Percentiles rank a stretch among this genome's conserved stretches.
Evolutionary conservation across 176 grass and related monocot genomes (phyloP).

Genomic region (Poa pratensis): DNA sequence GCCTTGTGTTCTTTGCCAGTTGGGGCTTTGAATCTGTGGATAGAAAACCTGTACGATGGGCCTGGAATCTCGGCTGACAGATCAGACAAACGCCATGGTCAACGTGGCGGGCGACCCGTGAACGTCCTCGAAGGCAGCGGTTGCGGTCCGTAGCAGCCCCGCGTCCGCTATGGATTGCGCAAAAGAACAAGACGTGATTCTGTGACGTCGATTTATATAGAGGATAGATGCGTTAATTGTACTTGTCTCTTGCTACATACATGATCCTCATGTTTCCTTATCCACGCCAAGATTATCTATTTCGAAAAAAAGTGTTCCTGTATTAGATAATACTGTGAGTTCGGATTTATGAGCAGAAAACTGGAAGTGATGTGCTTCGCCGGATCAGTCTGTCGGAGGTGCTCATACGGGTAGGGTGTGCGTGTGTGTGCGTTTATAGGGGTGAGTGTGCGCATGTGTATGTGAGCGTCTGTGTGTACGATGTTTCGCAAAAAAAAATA

Average conservation of each 20-base stretch:
- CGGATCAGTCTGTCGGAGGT: too few relatives aligned
- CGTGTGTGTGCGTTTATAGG: too few relatives aligned
- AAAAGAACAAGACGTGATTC: not conserved
- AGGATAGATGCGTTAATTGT: not conserved
- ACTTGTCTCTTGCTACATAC: not conserved
- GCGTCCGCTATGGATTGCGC: not conserved
- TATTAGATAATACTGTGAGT: too few relatives aligned
- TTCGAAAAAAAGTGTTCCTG: too few relatives aligned
- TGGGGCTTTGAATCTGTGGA: not conserved
- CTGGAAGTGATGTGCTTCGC: too few relatives aligned
- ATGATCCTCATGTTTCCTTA: not conserved
- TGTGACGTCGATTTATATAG: not conserved
- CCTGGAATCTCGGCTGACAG: not conserved
- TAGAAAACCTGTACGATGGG: too few relatives aligned
- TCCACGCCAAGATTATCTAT: too few relatives aligned
- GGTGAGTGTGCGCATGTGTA: too few relatives aligned
- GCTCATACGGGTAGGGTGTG: too few relatives aligned
- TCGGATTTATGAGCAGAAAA: too few relatives aligned
- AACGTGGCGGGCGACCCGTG: not conserved
- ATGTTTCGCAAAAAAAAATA: too few relatives aligned
- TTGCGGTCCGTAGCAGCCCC: not conserved
- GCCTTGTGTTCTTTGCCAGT: not conserved
- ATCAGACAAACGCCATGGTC: not conserved
- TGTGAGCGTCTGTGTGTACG: too few relatives aligned
- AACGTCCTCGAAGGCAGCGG: not conserved